Evolutionary conservation across 2,329 filamentous ascomycete species (phyloP).

Genomic region (Pestalotiopsis fici): DNA sequence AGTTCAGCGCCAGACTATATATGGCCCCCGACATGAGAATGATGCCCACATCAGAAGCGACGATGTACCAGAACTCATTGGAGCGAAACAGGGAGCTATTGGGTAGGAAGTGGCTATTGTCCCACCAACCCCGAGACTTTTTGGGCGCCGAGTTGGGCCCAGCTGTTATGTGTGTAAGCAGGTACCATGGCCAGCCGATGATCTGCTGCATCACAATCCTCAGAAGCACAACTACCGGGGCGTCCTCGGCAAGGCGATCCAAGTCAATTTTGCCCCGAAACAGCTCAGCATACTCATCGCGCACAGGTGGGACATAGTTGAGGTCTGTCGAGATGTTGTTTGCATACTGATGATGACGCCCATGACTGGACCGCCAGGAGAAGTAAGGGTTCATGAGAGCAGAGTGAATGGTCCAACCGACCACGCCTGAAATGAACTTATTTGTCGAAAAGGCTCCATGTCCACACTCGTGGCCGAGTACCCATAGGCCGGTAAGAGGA

Average conservation of each 20-base stretch:
- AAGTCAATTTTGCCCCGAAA: slow-evolving; percentile 7
- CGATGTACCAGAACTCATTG: slow-evolving; percentile 54
- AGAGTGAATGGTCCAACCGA: slow-evolving; percentile 26
- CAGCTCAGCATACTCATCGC: slow-evolving; percentile 12
- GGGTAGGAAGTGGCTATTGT: slow-evolving; percentile 59
- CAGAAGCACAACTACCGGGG: slow-evolving; percentile 54
- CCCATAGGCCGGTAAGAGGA: slow-evolving; percentile 68
- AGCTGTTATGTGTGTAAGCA: slow-evolving; percentile 58
- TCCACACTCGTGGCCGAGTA: slow-evolving; percentile 70
- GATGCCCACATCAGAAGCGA: slow-evolving; percentile 59
- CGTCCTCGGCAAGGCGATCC: slow-evolving; percentile 51
- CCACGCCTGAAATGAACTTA: slow-evolving; percentile 55
- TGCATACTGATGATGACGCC: slow-evolving; percentile 16
- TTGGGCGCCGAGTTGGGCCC: slow-evolving; percentile 46
- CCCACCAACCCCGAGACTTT: slow-evolving; percentile 36
- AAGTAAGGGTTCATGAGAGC: slow-evolving; percentile 14
- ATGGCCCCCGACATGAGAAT: slow-evolving; percentile 48
- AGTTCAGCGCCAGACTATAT: slow-evolving; percentile 49
- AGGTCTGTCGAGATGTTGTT: slow-evolving; percentile 18
- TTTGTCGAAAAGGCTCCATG: slow-evolving; percentile 64
- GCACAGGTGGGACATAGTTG: slow-evolving; percentile 15
- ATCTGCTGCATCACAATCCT: slow-evolving; percentile 62
- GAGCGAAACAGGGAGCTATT: slow-evolving; percentile 59
- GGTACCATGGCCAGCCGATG: slow-evolving; percentile 64
- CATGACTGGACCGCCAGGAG: slow-evolving; percentile 17